Conservation (phyloP, 176 grass and related monocot genomes). For the Poa annua region DNA sequence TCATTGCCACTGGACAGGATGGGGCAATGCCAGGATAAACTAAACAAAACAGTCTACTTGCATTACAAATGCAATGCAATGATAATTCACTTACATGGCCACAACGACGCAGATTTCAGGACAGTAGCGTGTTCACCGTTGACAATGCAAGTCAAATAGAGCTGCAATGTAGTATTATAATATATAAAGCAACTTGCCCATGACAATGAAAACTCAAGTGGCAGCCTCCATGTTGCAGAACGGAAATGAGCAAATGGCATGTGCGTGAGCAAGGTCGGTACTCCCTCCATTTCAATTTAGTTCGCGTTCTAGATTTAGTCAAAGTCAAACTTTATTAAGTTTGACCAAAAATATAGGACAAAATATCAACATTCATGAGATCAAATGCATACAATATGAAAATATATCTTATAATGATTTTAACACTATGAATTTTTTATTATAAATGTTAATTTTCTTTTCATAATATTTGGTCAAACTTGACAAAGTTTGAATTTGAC, state of each 20-base stretch:
- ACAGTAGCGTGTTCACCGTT: slow-evolving; percentile 1
- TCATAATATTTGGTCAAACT: too few relatives aligned
- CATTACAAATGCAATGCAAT: slow-evolving; percentile 16
- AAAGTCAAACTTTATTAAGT: too few relatives aligned
- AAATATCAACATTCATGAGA: too few relatives aligned
- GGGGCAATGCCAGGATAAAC: slow-evolving; percentile 18
- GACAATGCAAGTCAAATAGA: slow-evolving; percentile 34
- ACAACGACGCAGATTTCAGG: slow-evolving; percentile 9
- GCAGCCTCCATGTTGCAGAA: not conserved
- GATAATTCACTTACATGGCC: slow-evolving; percentile 22
- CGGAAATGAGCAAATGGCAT: slow-evolving; percentile 1
- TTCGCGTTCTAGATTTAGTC: too few relatives aligned
- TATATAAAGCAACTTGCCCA: slow-evolving; percentile 14
- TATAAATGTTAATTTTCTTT: too few relatives aligned
- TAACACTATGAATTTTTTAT: too few relatives aligned
- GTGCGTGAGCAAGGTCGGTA: slow-evolving; percentile 3
- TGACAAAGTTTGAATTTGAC: too few relatives aligned
- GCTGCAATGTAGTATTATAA: not conserved
- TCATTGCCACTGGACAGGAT: slow-evolving; percentile 35
- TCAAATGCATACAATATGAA: too few relatives aligned
- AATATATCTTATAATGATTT: too few relatives aligned
- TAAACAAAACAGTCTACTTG: slow-evolving; percentile 27
- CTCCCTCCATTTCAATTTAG: too few relatives aligned
- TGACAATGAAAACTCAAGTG: slow-evolving; percentile 15
- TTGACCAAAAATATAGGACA: too few relatives aligned